Base-by-base conservation (phyloP, 306 rosid species). In the Vigna nakashimae region DNA sequence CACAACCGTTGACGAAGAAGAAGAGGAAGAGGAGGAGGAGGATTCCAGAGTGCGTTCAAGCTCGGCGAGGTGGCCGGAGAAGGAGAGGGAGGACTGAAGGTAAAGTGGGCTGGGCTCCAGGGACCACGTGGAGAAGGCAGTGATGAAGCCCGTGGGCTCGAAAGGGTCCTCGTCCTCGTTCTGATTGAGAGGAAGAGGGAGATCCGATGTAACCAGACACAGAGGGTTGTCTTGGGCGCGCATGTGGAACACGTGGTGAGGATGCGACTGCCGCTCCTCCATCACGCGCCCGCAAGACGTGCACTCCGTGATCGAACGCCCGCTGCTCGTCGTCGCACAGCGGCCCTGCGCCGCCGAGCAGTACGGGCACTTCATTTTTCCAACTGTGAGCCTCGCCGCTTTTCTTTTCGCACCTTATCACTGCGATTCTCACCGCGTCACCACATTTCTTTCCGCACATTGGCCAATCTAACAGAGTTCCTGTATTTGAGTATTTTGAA, bases 161-260 rank as follows among this genome's bases (percentile, higher is more conserved):
- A 95, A 95, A 1, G 98, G 98, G 83, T 95, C 98, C 1, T 89
- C 90, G 0, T 89, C 90, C 69, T 80, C 86, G 66, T 32, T 62
- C 20, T 34, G 75, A 4, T 69, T 80, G 71, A 81, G 86, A 52
- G 96, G 97, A 64, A 88, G 89, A 91, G 98, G 94, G 72, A 94
- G 92, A 92, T 92, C 98, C 67, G 98, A 81, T 80, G 98, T 95
- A 82, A 92, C 90, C 32, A 95, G 96, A 78, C 83, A 87, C 77
- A 95, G 91, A n/a, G 98, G 98, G 86, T 87, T 92, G 82, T 95
- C 98, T 36, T 92, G 98, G 52, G 96, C 92, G 10, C 98, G 97
- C 52, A 87, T 80, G 83, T 92, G 98, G 85, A 95, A 92, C 42
- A 95, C 79, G 80, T 92, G 98, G 80, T 95, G 98, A 17, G 93